Conservation (phyloP, 192 early-diverging fungal genomes). For the Coemansia sp. region DNA sequence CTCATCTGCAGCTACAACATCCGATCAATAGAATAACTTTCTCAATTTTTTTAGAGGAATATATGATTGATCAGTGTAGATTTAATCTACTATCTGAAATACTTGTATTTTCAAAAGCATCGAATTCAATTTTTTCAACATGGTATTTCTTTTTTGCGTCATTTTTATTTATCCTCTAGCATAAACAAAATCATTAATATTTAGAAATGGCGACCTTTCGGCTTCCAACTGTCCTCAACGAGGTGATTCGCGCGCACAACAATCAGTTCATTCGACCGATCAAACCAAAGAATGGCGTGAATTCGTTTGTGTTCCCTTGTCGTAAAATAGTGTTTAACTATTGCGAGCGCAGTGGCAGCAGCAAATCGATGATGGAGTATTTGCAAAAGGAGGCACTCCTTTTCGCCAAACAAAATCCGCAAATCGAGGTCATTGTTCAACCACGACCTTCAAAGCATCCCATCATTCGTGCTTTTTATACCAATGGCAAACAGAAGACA, state of each 20-base stretch:
- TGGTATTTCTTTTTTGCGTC: background rate
- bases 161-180: background rate
- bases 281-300: slow-evolving; percentile 67
- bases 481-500: slow-evolving; percentile 55
- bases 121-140: no score
- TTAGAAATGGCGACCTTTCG: slow-evolving; percentile 40
- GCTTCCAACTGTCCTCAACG: slow-evolving; percentile 41
- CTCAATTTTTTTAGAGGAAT: no score
- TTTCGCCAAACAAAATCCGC: slow-evolving; percentile 69
- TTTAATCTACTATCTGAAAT: no score
- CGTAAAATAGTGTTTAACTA: slow-evolving; percentile 80
- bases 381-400: slow-evolving; percentile 62
- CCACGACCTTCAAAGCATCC: slow-evolving; percentile 74
- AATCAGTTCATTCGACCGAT: slow-evolving; percentile 31
- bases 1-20: no score
- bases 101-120: no score
- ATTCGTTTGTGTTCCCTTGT: slow-evolving; percentile 72
- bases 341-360: slow-evolving; percentile 80
- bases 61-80: no score
- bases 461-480: slow-evolving; percentile 67
- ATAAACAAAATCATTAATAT: background rate
- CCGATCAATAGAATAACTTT: no score
- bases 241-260: slow-evolving; percentile 30
- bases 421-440: slow-evolving; percentile 76
- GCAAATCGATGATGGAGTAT: slow-evolving; percentile 74